Percentiles rank a stretch among this genome's conserved stretches.
phyloP scores from a whole-genome alignment of 2,329 filamentous ascomycete genomes.

The Colletotrichum lini region DNA sequence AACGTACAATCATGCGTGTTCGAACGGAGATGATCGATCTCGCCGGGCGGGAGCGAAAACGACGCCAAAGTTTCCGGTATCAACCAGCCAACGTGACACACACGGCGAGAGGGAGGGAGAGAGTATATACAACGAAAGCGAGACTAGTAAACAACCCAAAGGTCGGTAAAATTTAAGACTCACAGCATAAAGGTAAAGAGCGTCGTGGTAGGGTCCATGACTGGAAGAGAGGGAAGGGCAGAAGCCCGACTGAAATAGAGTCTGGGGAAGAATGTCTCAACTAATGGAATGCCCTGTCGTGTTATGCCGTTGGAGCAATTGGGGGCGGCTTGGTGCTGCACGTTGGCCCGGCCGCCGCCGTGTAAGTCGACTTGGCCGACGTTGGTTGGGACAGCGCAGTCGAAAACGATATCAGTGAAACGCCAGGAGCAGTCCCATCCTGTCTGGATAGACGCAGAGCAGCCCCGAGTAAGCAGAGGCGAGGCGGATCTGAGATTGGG shows the following conservation, averaged over 20 bases:
- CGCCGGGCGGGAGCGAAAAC: slow-evolving; percentile 21
- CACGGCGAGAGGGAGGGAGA: slow-evolving; percentile 17
- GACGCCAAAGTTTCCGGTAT: slow-evolving; percentile 23
- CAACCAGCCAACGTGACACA: slow-evolving; percentile 33
- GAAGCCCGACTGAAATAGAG: slow-evolving; percentile 32
- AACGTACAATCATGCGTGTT: slow-evolving; percentile 36
- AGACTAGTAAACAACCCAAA: slow-evolving; percentile 41
- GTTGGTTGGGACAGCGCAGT: slow-evolving; percentile 33
- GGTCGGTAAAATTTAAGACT: slow-evolving; percentile 57
- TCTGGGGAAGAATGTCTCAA: slow-evolving; percentile 22
- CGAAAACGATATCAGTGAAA: slow-evolving; percentile 40
- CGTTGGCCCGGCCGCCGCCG: slow-evolving; percentile 30
- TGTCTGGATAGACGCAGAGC: slow-evolving; percentile 50
- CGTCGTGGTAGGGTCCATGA: slow-evolving; percentile 69
- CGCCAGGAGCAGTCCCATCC: slow-evolving; percentile 42
- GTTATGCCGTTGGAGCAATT: slow-evolving; percentile 15
- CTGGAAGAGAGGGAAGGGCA: slow-evolving; percentile 4
- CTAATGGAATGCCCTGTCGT: slow-evolving; percentile 16
- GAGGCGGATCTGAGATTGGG: slow-evolving; percentile 46
- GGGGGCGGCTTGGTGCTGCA: slow-evolving; percentile 28
- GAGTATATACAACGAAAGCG: slow-evolving; percentile 37
- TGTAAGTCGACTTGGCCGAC: slow-evolving; percentile 39
- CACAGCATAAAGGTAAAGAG: slow-evolving; percentile 61
- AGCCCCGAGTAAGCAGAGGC: slow-evolving; percentile 18
- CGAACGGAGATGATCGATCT: slow-evolving; percentile 18